Evolutionary conservation across 139 green algal genomes (phyloP), one percentile per base, ranked within the genome.

Genomic region (Zygnema circumcarinatum): DNA sequence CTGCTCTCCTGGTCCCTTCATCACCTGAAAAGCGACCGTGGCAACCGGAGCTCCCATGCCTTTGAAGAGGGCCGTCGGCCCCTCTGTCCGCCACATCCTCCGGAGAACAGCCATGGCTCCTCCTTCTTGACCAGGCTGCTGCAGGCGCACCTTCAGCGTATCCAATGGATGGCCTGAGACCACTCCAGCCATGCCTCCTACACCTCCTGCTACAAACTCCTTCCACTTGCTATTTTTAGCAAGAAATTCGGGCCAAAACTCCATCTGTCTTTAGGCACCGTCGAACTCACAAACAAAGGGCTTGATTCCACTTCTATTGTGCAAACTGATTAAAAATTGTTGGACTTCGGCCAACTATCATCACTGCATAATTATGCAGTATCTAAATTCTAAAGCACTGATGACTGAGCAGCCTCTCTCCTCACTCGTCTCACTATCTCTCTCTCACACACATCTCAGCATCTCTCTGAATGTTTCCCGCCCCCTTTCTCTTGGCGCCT

Each of bases 181-280:
- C 35, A 78, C 69, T n/a, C 69, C 69, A 78, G 69, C 69, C 69
- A 78, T 78, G 69, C 69, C 69, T 39, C 69, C 69, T 41, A 78
- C 35, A 25, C 69, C 69, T 16, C 69, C 69, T 7, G 69, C 69
- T 78, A 41, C 69, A 41, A 78, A 78, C 69, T 78, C 69, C 36
- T 20, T 78, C 47, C 7, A 16, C 35, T 16, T 78, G 54, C 54
- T 29, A 78, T 78, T 41, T 3, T 78, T 7, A 22, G 35, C 69
- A 39, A 78, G 36, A 78, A 78, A 78, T 16, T 78, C 69, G 36
- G 69, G 69, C 69, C 69, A 78, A 20, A 78, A 78, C 69, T 78
- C 69, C 69, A 78, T 78, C 47, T 62, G 16, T 16, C 7, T 62
- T 16, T 25, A 62, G 16, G 47, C 47, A 62, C 47, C 16, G 7